These are phyloP conservation scores for Pseudocercospora musae DNA, from an alignment of 2,329 filamentous ascomycete genomes.

Conservation along the genomic window DNA sequence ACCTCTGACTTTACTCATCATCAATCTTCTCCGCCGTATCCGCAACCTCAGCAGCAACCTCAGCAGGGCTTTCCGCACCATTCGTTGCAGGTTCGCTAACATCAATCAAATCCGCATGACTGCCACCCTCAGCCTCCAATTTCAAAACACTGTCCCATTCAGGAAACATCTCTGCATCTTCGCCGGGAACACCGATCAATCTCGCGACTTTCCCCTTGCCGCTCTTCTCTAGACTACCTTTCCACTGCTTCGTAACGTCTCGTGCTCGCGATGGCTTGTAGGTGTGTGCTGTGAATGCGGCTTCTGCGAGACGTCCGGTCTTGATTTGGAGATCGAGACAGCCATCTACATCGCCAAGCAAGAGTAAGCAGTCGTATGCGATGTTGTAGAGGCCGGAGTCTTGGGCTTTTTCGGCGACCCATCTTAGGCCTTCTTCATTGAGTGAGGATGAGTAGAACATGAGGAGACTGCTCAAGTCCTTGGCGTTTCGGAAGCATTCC, in stretches of 20 bases:
- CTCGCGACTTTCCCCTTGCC: slow-evolving; percentile 84
- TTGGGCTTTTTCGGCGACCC: slow-evolving; percentile 71
- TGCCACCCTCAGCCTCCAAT: slow-evolving; percentile 69
- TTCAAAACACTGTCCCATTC: slow-evolving; percentile 91
- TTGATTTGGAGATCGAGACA: slow-evolving; percentile 76
- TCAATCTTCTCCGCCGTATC: slow-evolving; percentile 7
- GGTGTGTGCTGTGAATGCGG: slow-evolving; percentile 88
- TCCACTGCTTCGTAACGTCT: slow-evolving; percentile 73
- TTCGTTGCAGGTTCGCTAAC: slow-evolving; percentile 29
- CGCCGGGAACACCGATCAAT: slow-evolving; percentile 73
- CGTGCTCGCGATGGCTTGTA: slow-evolving; percentile 80
- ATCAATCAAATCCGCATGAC: slow-evolving; percentile 40
- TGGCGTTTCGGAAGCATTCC: slow-evolving; percentile 88
- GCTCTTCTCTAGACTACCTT: slow-evolving; percentile 73
- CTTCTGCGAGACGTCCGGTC: slow-evolving; percentile 78
- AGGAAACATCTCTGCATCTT: slow-evolving; percentile 72
- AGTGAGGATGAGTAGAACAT: slow-evolving; percentile 84
- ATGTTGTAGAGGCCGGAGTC: slow-evolving; percentile 82
- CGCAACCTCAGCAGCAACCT: slow-evolving; percentile 17
- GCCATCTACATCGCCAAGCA: slow-evolving; percentile 74
- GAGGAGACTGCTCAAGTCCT: slow-evolving; percentile 83
- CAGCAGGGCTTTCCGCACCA: slow-evolving; percentile 22
- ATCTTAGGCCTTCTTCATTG: slow-evolving; percentile 68
- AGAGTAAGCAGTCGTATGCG: slow-evolving; percentile 86
- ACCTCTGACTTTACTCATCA: neutral